These are phyloP conservation scores for Quercus mongolica DNA, from an alignment of 306 rosid genomes.

Conservation along the genomic window DNA sequence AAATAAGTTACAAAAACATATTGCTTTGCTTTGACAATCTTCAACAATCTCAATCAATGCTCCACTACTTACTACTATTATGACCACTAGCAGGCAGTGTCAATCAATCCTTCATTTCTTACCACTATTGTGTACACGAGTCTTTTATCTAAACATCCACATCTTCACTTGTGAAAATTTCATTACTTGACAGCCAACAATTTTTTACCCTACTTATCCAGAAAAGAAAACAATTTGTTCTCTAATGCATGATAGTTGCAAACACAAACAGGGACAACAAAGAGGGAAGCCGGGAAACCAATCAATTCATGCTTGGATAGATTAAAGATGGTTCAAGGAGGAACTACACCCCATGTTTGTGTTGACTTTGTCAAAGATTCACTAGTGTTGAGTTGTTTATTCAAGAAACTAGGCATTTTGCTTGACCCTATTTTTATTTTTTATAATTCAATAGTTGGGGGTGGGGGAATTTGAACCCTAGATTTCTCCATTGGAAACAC, in stretches of 20 bases:
- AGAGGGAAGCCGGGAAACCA: not conserved
- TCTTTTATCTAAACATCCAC: not conserved
- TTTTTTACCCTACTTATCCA: not conserved
- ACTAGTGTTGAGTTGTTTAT: not conserved
- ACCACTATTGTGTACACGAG: not conserved
- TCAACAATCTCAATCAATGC: not conserved
- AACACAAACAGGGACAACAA: not conserved
- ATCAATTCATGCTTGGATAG: not conserved
- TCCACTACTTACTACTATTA: not conserved
- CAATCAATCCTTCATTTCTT: not conserved
- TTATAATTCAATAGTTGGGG: too few relatives aligned
- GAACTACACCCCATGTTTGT: not conserved
- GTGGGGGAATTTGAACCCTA: too few relatives aligned
- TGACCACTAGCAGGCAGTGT: not conserved
- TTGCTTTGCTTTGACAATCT: not conserved
- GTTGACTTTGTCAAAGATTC: not conserved
- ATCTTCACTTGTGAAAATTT: not conserved
- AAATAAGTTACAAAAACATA: not conserved
- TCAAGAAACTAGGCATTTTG: not conserved
- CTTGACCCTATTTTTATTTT: not conserved
- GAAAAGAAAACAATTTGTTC: not conserved
- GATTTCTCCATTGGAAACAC: too few relatives aligned
- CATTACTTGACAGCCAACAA: not conserved
- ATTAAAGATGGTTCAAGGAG: not conserved
- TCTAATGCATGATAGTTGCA: not conserved